These are phyloP conservation scores for Nissolia schottii DNA, from an alignment of 306 rosid species.

Conservation along the genomic window DNA sequence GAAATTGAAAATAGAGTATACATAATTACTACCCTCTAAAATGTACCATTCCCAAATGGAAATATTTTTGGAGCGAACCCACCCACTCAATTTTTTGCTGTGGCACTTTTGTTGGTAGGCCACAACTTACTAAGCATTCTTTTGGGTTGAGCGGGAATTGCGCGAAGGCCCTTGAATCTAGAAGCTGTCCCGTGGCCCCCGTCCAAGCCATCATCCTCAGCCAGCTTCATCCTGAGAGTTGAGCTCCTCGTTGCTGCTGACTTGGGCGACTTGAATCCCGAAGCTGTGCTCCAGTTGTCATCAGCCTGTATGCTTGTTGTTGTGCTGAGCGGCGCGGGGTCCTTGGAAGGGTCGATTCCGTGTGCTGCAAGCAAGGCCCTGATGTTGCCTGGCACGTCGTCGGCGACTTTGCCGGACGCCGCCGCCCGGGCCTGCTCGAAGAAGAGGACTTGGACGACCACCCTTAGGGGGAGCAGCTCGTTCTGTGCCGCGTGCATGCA, in stretches of 20 bases:
- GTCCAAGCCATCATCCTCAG: conserved; percentile 60
- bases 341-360: conserved; percentile 62
- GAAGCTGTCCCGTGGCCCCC: conserved; percentile 45
- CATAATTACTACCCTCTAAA: conserved; percentile 40
- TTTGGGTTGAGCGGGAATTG: conserved; percentile 62
- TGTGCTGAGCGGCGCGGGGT: conserved; percentile 55
- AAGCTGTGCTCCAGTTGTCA: conserved; percentile 79
- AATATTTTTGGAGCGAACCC: conserved; percentile 22
- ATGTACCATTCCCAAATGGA: conserved; percentile 34
- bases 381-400: conserved; percentile 73
- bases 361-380: conserved; percentile 62
- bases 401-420: conserved; percentile 53
- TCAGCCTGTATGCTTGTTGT: conserved; percentile 59
- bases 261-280: conserved; percentile 67
- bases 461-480: conserved; percentile 78
- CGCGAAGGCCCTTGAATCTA: conserved; percentile 47
- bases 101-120: conserved; percentile 55
- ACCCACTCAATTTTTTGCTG: conserved; percentile 64
- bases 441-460: conserved; percentile 87
- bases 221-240: conserved; percentile 76
- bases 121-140: conserved; percentile 75
- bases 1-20: conserved; percentile 31
- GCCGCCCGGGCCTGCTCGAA: conserved; percentile 87
- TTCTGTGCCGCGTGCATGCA: conserved; percentile 96
- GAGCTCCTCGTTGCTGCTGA: conserved; percentile 52